Evolutionary conservation across 768 basidiomycete genomes (phyloP).

Genomic region (Daedaleopsis nitida): DNA sequence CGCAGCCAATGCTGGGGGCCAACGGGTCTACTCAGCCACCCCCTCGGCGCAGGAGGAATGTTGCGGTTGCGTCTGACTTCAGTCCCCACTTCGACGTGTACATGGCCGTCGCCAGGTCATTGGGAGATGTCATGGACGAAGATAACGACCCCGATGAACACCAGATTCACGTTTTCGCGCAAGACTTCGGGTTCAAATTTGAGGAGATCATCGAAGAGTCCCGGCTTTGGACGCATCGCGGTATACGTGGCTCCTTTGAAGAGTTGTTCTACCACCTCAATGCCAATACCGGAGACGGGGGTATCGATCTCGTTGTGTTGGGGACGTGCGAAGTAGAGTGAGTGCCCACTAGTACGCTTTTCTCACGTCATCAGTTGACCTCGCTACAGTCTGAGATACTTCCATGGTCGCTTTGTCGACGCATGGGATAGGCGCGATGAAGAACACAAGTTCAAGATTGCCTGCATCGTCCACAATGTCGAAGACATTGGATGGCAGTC

Average conservation of each 20-base stretch:
- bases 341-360: slow-evolving; percentile 9
- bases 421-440: slow-evolving; percentile 40
- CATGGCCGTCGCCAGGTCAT: slow-evolving; percentile 37
- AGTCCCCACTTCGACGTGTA: slow-evolving; percentile 41
- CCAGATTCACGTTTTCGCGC: slow-evolving; percentile 35
- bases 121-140: slow-evolving; percentile 32
- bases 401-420: slow-evolving; percentile 32
- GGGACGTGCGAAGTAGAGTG: slow-evolving; percentile 52
- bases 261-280: slow-evolving; percentile 33
- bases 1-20: neutral
- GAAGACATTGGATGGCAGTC: slow-evolving; percentile 33
- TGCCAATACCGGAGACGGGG: slow-evolving; percentile 16
- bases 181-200: slow-evolving; percentile 36
- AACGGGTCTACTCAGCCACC: neutral
- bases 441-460: slow-evolving; percentile 41
- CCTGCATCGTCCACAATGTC: slow-evolving; percentile 45
- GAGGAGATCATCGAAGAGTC: slow-evolving; percentile 35
- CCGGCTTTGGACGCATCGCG: slow-evolving; percentile 32
- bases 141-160: slow-evolving; percentile 23
- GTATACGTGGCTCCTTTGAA: slow-evolving; percentile 27
- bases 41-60: slow-evolving; percentile 23
- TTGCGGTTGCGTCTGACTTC: slow-evolving; percentile 40
- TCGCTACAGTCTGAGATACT: slow-evolving; percentile 23
- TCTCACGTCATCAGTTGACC: neutral
- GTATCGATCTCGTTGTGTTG: slow-evolving; percentile 41